Evolutionary conservation across 495 filamentous ascomycete genomes (phyloP).

Genomic region (Penicillium macrosclerotiorum): DNA sequence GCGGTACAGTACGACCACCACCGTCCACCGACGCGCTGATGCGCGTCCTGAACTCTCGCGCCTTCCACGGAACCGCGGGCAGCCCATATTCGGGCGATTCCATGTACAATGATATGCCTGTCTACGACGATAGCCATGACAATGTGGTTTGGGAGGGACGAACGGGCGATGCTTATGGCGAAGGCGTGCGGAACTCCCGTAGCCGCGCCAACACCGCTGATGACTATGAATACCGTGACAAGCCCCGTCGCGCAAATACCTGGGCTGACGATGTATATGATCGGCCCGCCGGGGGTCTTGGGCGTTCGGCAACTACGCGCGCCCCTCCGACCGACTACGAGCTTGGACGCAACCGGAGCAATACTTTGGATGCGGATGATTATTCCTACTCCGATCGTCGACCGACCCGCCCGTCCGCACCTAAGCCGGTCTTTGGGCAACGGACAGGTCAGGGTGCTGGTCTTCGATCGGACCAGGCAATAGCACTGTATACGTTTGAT

Average conservation of each 20-base stretch:
- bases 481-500: conserved; percentile 90
- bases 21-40: conserved; percentile 80
- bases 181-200: conserved; percentile 54
- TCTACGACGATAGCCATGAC: conserved; percentile 87
- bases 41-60: conserved; percentile 75
- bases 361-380: conserved; percentile 54
- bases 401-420: conserved; percentile 70
- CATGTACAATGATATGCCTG: conserved; percentile 94
- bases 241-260: conserved; percentile 68
- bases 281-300: conserved; percentile 49
- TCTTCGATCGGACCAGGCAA: conserved; percentile 76
- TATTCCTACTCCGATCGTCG: conserved; percentile 59
- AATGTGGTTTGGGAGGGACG: conserved; percentile 91
- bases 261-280: conserved; percentile 93
- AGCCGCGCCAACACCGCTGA: conserved; percentile 53
- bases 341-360: conserved; percentile 44
- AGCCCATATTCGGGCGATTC: conserved; percentile 56
- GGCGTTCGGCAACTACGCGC: conserved; percentile 51
- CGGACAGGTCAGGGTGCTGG: conserved; percentile 53
- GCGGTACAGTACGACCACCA: conserved; percentile 73
- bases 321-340: conserved; percentile 44
- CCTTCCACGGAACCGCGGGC: conserved; percentile 65
- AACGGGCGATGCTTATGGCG: conserved; percentile 71
- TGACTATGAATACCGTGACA: conserved; percentile 62
- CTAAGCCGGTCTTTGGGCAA: conserved; percentile 77